These are phyloP conservation scores for Chytriomyces sp. DNA, from an alignment of 192 early-diverging fungal species.

Conservation along the genomic window DNA sequence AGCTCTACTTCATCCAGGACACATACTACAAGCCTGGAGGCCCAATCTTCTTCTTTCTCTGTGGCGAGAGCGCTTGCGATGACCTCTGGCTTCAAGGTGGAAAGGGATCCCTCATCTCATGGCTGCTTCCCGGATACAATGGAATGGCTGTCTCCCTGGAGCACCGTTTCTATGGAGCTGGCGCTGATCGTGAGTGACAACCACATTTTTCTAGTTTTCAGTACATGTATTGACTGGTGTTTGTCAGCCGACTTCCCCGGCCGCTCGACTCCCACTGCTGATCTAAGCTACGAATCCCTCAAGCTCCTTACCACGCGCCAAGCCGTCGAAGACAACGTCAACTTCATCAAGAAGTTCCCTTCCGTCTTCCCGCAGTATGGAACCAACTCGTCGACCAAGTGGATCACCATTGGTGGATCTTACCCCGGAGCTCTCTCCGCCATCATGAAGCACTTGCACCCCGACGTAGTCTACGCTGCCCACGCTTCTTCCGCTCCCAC, in stretches of 20 bases:
- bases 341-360: conserved; percentile 9
- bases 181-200: not conserved
- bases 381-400: not conserved
- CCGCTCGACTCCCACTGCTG: conserved; percentile 19
- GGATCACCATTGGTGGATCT: conserved; percentile 18
- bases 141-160: conserved; percentile 6
- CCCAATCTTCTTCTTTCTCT: conserved; percentile 20
- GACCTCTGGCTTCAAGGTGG: not conserved
- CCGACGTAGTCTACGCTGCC: conserved; percentile 9
- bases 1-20: conserved; percentile 6
- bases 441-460: not conserved
- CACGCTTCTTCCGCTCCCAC: conserved; percentile 20
- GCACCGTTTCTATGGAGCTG: conserved; percentile 21
- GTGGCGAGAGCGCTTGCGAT: not conserved
- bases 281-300: not conserved
- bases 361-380: not conserved
- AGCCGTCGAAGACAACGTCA: conserved; percentile 23
- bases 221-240: not conserved
- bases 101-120: not conserved
- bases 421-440: conserved; percentile 22
- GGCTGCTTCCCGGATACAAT: not conserved
- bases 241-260: not conserved
- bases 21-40: conserved; percentile 16
- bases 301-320: conserved; percentile 5
- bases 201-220: not conserved